phyloP scores from a whole-genome alignment of 1,284 basidiomycete genomes.

The Takashimella tepidaria region DNA sequence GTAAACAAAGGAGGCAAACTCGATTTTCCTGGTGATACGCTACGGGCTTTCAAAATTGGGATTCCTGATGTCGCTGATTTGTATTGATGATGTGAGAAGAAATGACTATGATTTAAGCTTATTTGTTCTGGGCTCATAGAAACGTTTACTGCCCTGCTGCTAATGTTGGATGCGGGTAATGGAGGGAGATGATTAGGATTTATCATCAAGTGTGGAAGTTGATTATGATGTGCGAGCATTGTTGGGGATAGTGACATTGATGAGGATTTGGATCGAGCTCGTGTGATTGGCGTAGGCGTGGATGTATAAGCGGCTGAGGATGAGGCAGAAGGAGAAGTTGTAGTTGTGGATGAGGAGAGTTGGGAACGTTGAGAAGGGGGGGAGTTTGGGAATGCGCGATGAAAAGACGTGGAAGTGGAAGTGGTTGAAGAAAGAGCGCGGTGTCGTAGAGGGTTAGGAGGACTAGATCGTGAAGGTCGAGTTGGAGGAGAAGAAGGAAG shows the following conservation, averaged over 20 bases:
- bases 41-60: neutral
- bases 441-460: neutral
- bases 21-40: neutral
- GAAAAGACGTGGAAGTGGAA: neutral
- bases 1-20: neutral
- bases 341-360: neutral
- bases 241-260: neutral
- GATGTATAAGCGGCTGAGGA: neutral
- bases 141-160: neutral
- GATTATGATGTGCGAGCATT: neutral
- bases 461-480: neutral
- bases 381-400: neutral
- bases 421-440: conserved; percentile 7
- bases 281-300: neutral
- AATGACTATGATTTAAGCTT: neutral
- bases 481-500: neutral
- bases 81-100: too few relatives aligned
- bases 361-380: neutral
- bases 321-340: neutral
- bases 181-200: neutral
- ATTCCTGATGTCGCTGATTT: neutral
- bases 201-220: neutral
- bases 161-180: neutral
- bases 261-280: neutral
- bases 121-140: neutral